Base-by-base conservation (phyloP, 1,284 basidiomycete species). In the Papiliotrema flavescens region DNA sequence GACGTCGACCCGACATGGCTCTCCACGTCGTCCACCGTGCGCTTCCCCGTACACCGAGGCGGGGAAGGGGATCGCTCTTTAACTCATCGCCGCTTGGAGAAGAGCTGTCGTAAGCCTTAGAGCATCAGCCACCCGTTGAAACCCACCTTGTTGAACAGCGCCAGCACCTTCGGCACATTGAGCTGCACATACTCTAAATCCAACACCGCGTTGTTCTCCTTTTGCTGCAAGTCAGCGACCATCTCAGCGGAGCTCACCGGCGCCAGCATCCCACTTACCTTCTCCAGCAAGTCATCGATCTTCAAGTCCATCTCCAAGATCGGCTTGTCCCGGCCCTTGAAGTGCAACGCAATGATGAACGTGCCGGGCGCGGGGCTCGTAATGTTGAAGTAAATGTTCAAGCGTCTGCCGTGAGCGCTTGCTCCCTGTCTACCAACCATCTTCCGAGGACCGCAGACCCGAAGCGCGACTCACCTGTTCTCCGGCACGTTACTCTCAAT, bases 221-320 rank as follows among this genome's bases (percentile, higher is more conserved):
- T 96, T 88, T 98, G 95, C 90, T 96, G 74, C 70, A 52, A 20
- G 49, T 44, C 23, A 52, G 17, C 45, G 47, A 9, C 24, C 23
- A 13, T 2, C 5, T 23, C 28, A 22, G 34, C 45, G 37, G 43
- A 11, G n/a, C 3, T 71, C 80, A 24, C 55, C 37, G 39, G 2
- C 7, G 20, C n/a, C n/a, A n/a, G n/a, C n/a, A n/a, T n/a, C n/a
- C n/a, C 20, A 60, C 69, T 53, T 53, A 89, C 89, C 86, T 94
- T 96, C 78, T 98, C 94, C 67, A 98, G 80, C 62, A 98, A 78
- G 79, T 98, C 96, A 77, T 98, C 96, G 69, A 98, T 96, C 80
- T 98, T 98, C 58, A 98, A 82, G 78, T 98, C 96, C 94, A 98
- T 98, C 82, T 99, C 96, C 45, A 98, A 82, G 65, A 99, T 98